Percentiles rank a stretch among this genome's conserved stretches.
Conservation (phyloP, 768 basidiomycete genomes). For the Tremella mesenterica region DNA sequence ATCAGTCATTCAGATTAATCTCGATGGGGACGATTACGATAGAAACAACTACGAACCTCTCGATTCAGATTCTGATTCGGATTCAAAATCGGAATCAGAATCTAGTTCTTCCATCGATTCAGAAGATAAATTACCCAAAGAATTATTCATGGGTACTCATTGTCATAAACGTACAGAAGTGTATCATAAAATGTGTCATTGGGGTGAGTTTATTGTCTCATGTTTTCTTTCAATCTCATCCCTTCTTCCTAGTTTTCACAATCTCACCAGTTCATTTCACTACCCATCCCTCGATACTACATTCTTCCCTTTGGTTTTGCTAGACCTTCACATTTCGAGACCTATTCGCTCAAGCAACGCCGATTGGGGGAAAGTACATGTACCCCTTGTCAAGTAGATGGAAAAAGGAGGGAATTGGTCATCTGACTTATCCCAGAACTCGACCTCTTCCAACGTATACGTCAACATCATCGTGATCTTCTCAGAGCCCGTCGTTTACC, state of each 20-base stretch:
- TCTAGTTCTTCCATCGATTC: background rate
- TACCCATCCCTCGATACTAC: too few relatives aligned
- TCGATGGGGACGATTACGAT: constrained; percentile 66
- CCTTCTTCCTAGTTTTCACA: too few relatives aligned
- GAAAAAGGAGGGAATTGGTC: too few relatives aligned
- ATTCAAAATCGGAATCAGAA: constrained; percentile 37
- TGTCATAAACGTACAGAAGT: constrained; percentile 29
- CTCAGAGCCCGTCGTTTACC: constrained; percentile 33
- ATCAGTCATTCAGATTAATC: constrained; percentile 49
- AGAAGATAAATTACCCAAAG: background rate
- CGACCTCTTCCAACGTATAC: constrained; percentile 23
- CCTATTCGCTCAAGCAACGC: too few relatives aligned
- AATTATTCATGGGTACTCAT: constrained; percentile 10
- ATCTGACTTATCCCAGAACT: too few relatives aligned
- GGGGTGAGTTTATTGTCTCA: too few relatives aligned
- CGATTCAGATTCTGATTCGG: constrained; percentile 47
- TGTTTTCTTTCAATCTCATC: too few relatives aligned
- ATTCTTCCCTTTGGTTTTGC: too few relatives aligned
- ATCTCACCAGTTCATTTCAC: too few relatives aligned
- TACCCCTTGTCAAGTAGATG: too few relatives aligned
- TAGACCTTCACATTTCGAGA: too few relatives aligned
- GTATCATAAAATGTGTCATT: constrained; percentile 39
- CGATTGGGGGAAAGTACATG: too few relatives aligned
- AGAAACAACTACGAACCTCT: constrained; percentile 54
- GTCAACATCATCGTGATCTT: constrained; percentile 28